A percentile compares a stretch with the other conserved stretches of the same genome.
Evolutionary conservation across 306 rosid species (phyloP).

Genomic region (Medicago truncatula): MtrunA17r5.0-ANR NC_053043.1:40302001-40302500

Average conservation of each 20-base stretch:
- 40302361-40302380: conserved; percentile 35
- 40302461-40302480: background rate
- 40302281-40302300: conserved; percentile 18
- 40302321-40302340: conserved; percentile 40
- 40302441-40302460: background rate
- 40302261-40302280: conserved; percentile 47
- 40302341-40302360: conserved; percentile 13
- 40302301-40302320: conserved; percentile 28
- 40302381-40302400: conserved; percentile 14
- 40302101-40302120: conserved; percentile 17
- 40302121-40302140: conserved; percentile 40
- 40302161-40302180: conserved; percentile 34
- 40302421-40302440: background rate
- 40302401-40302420: conserved; percentile 44
- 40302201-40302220: conserved; percentile 33
- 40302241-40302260: conserved; percentile 16
- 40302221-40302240: conserved; percentile 49
- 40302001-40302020: conserved; percentile 25
- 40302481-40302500: background rate
- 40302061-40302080: conserved; percentile 23
- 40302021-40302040: conserved; percentile 50
- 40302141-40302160: conserved; percentile 39
- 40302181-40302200: conserved; percentile 45
- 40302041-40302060: conserved; percentile 46
- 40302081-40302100: conserved; percentile 35